Evolutionary conservation across 495 filamentous ascomycete species (phyloP).

Genomic region (Echria macrotheca): DNA sequence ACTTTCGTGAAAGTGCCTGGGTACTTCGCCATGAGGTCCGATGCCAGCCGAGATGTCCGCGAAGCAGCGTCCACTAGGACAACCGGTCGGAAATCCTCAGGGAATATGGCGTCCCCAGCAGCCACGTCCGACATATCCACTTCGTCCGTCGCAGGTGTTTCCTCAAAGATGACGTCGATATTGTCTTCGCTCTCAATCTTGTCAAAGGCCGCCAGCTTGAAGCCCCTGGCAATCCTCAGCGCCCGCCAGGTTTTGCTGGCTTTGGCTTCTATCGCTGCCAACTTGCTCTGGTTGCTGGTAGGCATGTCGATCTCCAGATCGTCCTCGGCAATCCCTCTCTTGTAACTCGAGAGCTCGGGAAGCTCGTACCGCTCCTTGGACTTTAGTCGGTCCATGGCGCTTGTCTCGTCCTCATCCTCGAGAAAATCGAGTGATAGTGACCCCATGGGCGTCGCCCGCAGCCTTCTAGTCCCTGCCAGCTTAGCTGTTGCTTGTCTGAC

Average conservation of each 20-base stretch:
- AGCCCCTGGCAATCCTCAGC: conserved; percentile 68
- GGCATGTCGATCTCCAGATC: conserved; percentile 83
- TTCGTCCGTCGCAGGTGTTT: conserved; percentile 20
- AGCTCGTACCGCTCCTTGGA: conserved; percentile 38
- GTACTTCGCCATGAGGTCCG: conserved; percentile 38
- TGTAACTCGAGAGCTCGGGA: conserved; percentile 43
- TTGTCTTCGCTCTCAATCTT: conserved; percentile 79
- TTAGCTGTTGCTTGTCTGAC: conserved; percentile 60
- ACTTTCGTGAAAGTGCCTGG: conserved; percentile 35
- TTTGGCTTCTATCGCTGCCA: conserved; percentile 59
- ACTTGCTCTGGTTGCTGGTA: conserved; percentile 62
- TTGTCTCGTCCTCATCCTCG: conserved; percentile 49
- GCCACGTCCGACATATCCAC: conserved; percentile 20
- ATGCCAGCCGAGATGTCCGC: conserved; percentile 34
- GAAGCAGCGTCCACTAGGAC: conserved; percentile 41
- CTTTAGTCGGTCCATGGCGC: conserved; percentile 46
- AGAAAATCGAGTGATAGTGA: conserved; percentile 73
- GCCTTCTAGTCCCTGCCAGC: conserved; percentile 58
- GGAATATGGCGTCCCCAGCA: conserved; percentile 24
- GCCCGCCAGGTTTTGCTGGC: conserved; percentile 85
- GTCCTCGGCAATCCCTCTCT: conserved; percentile 58
- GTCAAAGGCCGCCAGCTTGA: conserved; percentile 70
- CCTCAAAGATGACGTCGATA: conserved; percentile 47
- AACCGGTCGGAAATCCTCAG: conserved; percentile 39
- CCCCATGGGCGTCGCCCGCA: conserved; percentile 61